phyloP scores from a whole-genome alignment of 2,329 filamentous ascomycete species.

The Chalara sp. region DNA sequence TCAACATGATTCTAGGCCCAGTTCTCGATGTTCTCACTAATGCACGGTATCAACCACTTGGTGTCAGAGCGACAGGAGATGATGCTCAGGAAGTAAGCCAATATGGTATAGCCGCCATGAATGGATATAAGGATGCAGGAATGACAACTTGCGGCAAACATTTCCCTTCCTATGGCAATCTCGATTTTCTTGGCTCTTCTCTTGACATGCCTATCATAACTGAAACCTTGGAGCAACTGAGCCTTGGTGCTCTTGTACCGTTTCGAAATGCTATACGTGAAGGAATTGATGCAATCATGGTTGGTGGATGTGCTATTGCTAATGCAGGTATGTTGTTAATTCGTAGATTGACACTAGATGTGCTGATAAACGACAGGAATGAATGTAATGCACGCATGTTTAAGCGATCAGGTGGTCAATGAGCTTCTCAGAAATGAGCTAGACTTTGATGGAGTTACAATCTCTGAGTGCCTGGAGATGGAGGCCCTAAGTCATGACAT shows the following conservation, averaged over 20 bases:
- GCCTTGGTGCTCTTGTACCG: constrained; percentile 82
- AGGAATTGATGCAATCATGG: constrained; percentile 90
- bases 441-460: constrained; percentile 84
- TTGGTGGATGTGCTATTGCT: constrained; percentile 88
- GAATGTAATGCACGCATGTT: constrained; percentile 91
- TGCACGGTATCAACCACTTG: constrained; percentile 81
- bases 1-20: constrained; percentile 92
- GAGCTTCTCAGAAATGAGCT: constrained; percentile 83
- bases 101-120: constrained; percentile 85
- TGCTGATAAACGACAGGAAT: constrained; percentile 51
- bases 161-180: constrained; percentile 91
- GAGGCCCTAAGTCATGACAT: constrained; percentile 92
- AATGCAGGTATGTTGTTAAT: constrained; percentile 39
- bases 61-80: constrained; percentile 83
- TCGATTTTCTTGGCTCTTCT: constrained; percentile 87
- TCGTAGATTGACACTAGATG: not conserved
- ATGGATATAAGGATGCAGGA: constrained; percentile 86
- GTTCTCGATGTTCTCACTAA: constrained; percentile 93
- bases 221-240: constrained; percentile 86
- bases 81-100: constrained; percentile 93
- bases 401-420: constrained; percentile 95
- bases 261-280: constrained; percentile 85
- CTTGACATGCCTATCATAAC: constrained; percentile 93
- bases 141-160: constrained; percentile 90
- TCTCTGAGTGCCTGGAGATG: constrained; percentile 96